Conservation (phyloP, 2,329 filamentous ascomycete genomes). For the Phymatotrichopsis omnivora region DNA sequence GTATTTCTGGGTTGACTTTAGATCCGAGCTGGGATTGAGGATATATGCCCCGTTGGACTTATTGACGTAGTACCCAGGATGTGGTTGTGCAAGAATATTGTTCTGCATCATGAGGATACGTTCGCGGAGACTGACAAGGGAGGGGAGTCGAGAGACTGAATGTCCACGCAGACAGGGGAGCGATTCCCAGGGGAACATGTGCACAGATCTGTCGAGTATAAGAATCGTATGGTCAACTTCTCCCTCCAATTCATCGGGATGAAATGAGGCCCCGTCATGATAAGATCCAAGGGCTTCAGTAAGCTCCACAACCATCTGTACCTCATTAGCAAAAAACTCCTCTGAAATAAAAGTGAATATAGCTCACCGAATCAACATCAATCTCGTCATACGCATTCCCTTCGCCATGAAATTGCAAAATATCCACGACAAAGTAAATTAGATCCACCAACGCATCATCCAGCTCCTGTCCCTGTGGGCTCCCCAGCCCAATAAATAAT, state of each 20-base stretch:
- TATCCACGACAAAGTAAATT: slow-evolving; percentile 91
- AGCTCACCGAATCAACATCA: slow-evolving; percentile 61
- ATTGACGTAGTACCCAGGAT: slow-evolving; percentile 46
- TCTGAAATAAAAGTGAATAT: neutral
- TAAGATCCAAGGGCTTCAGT: slow-evolving; percentile 75
- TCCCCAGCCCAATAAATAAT: slow-evolving; percentile 76
- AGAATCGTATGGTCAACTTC: slow-evolving; percentile 65
- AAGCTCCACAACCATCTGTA: slow-evolving; percentile 70
- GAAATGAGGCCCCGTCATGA: slow-evolving; percentile 42
- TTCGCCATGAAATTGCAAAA: slow-evolving; percentile 93
- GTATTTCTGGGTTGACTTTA: slow-evolving; percentile 65
- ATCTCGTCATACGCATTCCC: slow-evolving; percentile 95
- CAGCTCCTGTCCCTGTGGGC: slow-evolving; percentile 58
- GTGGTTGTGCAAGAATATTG: slow-evolving; percentile 11
- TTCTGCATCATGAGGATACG: slow-evolving; percentile 49
- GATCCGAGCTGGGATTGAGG: slow-evolving; percentile 78
- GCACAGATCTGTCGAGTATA: slow-evolving; percentile 81
- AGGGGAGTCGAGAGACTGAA: slow-evolving; percentile 80
- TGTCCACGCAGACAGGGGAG: slow-evolving; percentile 70
- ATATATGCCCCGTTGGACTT: slow-evolving; percentile 52
- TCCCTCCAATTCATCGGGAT: slow-evolving; percentile 33
- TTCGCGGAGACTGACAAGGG: slow-evolving; percentile 68
- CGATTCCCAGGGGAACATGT: slow-evolving; percentile 92
- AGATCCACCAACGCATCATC: slow-evolving; percentile 89
- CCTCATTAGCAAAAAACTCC: slow-evolving; percentile 19